phyloP scores from a whole-genome alignment of 1,284 basidiomycete genomes.

The Rhodotorula sp. region DNA sequence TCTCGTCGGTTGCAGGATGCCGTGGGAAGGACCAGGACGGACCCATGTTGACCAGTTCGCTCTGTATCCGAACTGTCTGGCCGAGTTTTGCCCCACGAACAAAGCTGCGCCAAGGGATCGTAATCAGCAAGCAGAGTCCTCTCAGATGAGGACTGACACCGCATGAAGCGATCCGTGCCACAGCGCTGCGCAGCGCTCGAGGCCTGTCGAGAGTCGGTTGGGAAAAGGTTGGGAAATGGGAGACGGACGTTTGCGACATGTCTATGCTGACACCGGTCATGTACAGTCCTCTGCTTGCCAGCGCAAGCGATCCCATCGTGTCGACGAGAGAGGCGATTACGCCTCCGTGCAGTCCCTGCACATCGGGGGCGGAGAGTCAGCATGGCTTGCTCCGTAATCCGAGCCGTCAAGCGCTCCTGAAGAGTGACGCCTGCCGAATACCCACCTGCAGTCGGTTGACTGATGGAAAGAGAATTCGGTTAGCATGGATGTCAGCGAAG shows the following conservation, averaged over 20 bases:
- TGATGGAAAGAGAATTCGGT: neutral
- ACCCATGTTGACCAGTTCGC: conserved; percentile 34
- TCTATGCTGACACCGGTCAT: conserved; percentile 76
- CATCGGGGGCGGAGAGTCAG: neutral
- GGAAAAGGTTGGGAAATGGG: conserved; percentile 62
- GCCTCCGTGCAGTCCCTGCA: conserved; percentile 71
- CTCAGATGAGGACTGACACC: neutral
- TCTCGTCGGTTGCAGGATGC: neutral
- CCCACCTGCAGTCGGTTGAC: neutral
- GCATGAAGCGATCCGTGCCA: neutral
- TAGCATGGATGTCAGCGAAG: neutral
- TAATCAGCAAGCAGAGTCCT: neutral
- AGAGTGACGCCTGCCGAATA: neutral
- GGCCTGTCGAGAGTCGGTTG: neutral
- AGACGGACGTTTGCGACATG: conserved; percentile 75
- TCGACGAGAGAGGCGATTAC: conserved; percentile 79
- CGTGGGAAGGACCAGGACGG: neutral
- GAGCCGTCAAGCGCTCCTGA: neutral
- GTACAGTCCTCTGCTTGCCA: conserved; percentile 74
- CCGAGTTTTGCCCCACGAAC: conserved; percentile 34
- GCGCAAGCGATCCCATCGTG: conserved; percentile 76
- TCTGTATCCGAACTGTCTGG: conserved; percentile 32
- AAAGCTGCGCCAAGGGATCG: conserved; percentile 57
- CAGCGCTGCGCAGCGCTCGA: neutral
- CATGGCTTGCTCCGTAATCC: neutral